A percentile compares a stretch with the other conserved stretches of the same genome.
These are phyloP conservation scores for Whalleya microplaca DNA, from an alignment of 2,329 filamentous ascomycete genomes.

Conservation along the genomic window DNA sequence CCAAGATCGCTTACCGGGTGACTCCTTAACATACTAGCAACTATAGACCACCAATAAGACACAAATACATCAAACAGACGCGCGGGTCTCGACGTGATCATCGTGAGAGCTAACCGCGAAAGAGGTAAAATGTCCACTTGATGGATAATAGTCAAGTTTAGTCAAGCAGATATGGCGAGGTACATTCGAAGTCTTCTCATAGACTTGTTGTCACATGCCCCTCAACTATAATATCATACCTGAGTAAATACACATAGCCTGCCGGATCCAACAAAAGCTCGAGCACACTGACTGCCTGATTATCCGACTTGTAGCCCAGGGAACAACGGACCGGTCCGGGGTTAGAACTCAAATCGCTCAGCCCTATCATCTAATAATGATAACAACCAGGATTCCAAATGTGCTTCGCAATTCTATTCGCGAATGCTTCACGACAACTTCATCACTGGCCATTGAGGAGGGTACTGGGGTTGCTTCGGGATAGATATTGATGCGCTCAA, in stretches of 20 bases:
- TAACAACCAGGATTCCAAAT: not conserved
- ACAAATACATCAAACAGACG: slow-evolving; percentile 26
- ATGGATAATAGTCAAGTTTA: not conserved
- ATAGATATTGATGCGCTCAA: not conserved
- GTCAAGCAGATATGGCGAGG: not conserved
- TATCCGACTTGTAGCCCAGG: not conserved
- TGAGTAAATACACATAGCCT: not conserved
- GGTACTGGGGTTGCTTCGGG: not conserved
- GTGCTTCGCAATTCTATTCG: slow-evolving; percentile 5
- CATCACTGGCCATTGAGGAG: not conserved
- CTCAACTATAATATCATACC: not conserved
- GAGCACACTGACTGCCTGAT: not conserved
- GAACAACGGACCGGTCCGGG: slow-evolving; percentile 14
- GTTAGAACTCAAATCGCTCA: slow-evolving; percentile 18
- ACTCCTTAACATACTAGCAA: slow-evolving; percentile 8
- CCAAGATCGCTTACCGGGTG: slow-evolving; percentile 19
- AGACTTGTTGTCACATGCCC: not conserved
- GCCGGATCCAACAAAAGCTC: not conserved
- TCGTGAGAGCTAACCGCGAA: slow-evolving; percentile 4
- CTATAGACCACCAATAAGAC: slow-evolving; percentile 15
- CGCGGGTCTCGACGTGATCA: slow-evolving; percentile 25
- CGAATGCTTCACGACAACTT: slow-evolving; percentile 1
- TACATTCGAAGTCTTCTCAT: not conserved
- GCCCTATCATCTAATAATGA: slow-evolving; percentile 16
- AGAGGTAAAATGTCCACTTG: slow-evolving; percentile 6